Base-by-base conservation (phyloP, 345 rosid genomes). In the Bruguiera parviflora region DNA sequence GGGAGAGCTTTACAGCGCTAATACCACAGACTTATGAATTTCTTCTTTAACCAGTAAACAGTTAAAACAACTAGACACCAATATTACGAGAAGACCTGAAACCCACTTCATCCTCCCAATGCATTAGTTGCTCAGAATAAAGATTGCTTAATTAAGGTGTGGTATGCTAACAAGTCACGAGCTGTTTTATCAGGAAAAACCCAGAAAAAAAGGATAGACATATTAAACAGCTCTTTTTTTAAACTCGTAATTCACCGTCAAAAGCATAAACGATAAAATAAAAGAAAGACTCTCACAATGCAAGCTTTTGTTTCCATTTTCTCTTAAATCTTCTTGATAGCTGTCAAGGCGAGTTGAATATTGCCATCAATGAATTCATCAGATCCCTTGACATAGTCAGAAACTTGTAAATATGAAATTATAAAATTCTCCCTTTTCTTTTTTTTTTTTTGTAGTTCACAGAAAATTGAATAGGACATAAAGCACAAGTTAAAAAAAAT, bases 321-420 rank as follows among this genome's bases (percentile, higher is more conserved):
- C 73, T 82, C 87, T 83, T 82, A 85, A 69, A 93, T 91, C 78
- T 93, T 91, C 81, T 84, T 85, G 57, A 91, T 71, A 56, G 91
- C 83, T 58, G 92, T 77, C 84, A 93, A 83, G 21, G 86, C 91
- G 52, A 93, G 79, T 77, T 93, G 98, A 78, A 93, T 84, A 75
- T 91, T 93, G 82, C 97, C 97, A 68, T 91, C 96, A 67, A 82
- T 93, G 81, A 86, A 93, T 24, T 93, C 98, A 76, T 91, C 96
- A 75, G 97, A 91, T 73, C 97, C 98, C 97, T 91, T 82, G 79
- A 84, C 80, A 84, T 46, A 29, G 73, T 82, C 70, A 79, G 85
- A 63, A 79, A 72, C 71, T 84, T 63, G 70, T 74, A 63, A 76
- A 61, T 65, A 70, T 69, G 52, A 75, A 57, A 39, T 56, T 19